Base-by-base conservation (phyloP, 179 eudicot genomes). In the Spergularia azorica region DNA sequence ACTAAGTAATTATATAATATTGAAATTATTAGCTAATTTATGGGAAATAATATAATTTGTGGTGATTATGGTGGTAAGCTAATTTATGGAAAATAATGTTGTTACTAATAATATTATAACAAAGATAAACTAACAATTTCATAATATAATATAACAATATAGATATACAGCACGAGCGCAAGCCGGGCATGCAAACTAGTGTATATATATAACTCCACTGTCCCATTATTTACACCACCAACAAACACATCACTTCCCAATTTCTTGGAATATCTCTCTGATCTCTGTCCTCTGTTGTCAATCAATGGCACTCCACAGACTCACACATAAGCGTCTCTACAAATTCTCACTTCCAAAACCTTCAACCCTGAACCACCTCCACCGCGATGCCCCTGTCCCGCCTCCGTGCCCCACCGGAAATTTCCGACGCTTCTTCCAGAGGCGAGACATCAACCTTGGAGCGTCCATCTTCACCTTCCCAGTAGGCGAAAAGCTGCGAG, bases 361-460 rank as follows among this genome's bases (percentile, higher is more conserved):
- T 43, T 73, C 2, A 20, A 15, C 20, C 0, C 68, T 4, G 15
- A 9, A 1, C 51, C 81, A 13, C 82, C 55, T n/a, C 79, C 67
- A 71, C 83, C 14, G 67, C 81, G 38, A 74, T 67, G 57, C 68
- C 79, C 1, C 69, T 38, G 55, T 55, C 73, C 80, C 81, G 71
- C 62, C 79, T 81, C 63, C 58, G 58, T 66, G 57, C 61, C 58
- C 66, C 51, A 17, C 73, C 9, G 89, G 87, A n/a, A 78, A 86
- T 12, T 56, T 86, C 78, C 85, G 79, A 9, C 85, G 84, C 11
- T 72, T 84, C 57, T 76, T 88, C 79, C 87, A 84, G 63, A 81
- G 84, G 18, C 73, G 86, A 20, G 43, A 63, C 21, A 69, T 83
- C 11, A 82, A 84, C 72, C 86, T 84, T 90, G 56, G 84, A 79